A percentile compares a stretch with the other conserved stretches of the same genome.
Evolutionary conservation across 306 rosid species (phyloP).

Genomic region (Rosa rugosa): DNA sequence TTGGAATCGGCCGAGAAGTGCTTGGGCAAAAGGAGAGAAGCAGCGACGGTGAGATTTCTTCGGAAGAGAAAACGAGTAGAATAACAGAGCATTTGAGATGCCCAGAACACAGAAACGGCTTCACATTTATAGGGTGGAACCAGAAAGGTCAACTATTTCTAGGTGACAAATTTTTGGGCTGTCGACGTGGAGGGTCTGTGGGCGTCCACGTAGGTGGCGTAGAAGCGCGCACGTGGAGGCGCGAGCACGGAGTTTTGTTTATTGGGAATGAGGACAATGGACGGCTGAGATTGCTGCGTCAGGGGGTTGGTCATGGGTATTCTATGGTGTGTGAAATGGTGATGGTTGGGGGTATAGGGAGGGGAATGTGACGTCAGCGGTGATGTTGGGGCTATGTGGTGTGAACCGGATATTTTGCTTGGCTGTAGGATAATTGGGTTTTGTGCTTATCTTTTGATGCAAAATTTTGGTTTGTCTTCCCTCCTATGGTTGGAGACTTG

Average conservation of each 20-base stretch:
- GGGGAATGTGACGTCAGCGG: neutral
- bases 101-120: no score
- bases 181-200: neutral
- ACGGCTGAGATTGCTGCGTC: conserved; percentile 14
- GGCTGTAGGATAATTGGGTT: neutral
- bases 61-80: conserved; percentile 34
- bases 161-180: neutral
- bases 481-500: no score
- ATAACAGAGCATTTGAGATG: conserved; percentile 33
- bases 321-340: no score
- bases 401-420: neutral
- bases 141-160: no score
- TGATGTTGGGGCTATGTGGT: neutral
- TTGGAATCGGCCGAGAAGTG: conserved; percentile 13
- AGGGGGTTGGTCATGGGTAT: conserved; percentile 5
- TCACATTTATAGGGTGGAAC: neutral
- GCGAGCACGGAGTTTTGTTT: no score
- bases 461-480: neutral
- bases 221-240: conserved; percentile 12
- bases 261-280: neutral
- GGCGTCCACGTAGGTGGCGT: neutral
- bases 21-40: conserved; percentile 15
- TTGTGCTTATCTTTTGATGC: neutral
- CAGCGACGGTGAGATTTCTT: conserved; percentile 18
- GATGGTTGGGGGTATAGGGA: neutral